Conservation (phyloP, 768 basidiomycete species). For the Dioszegia crocea region DNA sequence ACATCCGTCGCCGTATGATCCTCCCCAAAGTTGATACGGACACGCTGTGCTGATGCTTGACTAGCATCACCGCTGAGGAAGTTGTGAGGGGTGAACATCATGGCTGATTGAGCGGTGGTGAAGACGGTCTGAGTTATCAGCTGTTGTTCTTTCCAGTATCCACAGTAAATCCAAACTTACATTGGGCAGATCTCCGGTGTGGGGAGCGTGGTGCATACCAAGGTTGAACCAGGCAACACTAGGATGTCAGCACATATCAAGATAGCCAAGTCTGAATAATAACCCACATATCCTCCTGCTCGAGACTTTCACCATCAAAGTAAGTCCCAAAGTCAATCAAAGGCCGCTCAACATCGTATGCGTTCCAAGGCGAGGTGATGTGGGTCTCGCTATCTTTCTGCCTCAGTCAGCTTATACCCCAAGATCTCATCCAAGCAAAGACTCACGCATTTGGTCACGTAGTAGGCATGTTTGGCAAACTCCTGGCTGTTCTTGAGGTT, state of each 20-base stretch:
- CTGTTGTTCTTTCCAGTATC: not conserved
- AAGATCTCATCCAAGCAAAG: not conserved
- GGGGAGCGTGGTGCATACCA: slow-evolving; percentile 65
- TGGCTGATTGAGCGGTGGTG: slow-evolving; percentile 25
- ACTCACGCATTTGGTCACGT: slow-evolving; percentile 53
- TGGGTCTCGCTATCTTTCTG: slow-evolving; percentile 61
- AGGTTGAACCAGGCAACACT: slow-evolving; percentile 63
- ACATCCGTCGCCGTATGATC: slow-evolving; percentile 18
- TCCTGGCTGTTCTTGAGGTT: slow-evolving; percentile 32
- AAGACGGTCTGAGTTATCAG: slow-evolving; percentile 25
- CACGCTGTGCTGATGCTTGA: slow-evolving; percentile 34
- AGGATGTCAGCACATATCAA: not conserved
- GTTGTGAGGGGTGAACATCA: slow-evolving; percentile 47
- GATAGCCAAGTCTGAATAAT: not conserved
- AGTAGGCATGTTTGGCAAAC: slow-evolving; percentile 58
- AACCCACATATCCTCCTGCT: slow-evolving; percentile 58
- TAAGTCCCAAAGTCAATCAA: slow-evolving; percentile 23
- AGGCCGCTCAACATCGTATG: slow-evolving; percentile 57
- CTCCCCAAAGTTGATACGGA: slow-evolving; percentile 40
- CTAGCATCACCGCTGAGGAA: slow-evolving; percentile 41
- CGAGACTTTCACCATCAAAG: slow-evolving; percentile 60
- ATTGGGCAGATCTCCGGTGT: slow-evolving; percentile 53
- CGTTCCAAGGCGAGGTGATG: slow-evolving; percentile 62
- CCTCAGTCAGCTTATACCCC: not conserved
- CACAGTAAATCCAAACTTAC: not conserved